Evolutionary conservation across 148 eudicot species (phyloP), one percentile per base, ranked within the genome.

Genomic region (Vaccinium macrocarpon): DNA sequence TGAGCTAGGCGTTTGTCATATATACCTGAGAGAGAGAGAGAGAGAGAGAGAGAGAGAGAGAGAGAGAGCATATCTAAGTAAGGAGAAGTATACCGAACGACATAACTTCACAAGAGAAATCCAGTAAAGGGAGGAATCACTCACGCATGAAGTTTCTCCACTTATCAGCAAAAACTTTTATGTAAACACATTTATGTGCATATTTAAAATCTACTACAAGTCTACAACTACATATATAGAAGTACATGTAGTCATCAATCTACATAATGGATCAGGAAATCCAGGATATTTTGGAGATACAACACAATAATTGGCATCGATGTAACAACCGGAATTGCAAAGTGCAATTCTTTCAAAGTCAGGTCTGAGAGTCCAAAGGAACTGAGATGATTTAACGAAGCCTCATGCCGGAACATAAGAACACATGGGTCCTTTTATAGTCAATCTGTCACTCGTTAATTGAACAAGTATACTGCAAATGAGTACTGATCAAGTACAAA

Each of bases 1-100:
- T 82, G 90, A 89, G 80, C 89, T 38, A 82, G 89, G 92, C 83
- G 82, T 86, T 89, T 85, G 70, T 81, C 72, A 73, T 80, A 88
- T 56, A 84, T 84, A 85, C 89, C 87, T 88, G 83, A 66, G 25
- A 61, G 68, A 4, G 46, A 25, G 32, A 59, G 53, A 64, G 18
- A 42, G 46, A 42, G 46, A 42, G 83, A 66, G 25, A 61, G 75
- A 4, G 46, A 25, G 29, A 59, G 53, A 64, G 18, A 42, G 46
- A 42, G 46, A 42, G 46, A 42, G 53, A 42, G 51, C 66, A 27
- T 32, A 53, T 35, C 1, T 79, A 27, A 16, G 2, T 12, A 1
- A 2, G 29, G 59, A 25, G 18, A 13, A 27, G 18, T 29, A 68
- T 12, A 68, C 38, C 1, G 73, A 27, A 35, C 46, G 1, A 42